These are phyloP conservation scores for Fusarium dimerum DNA, from an alignment of 2,329 filamentous ascomycete genomes.

Conservation along the genomic window DNA sequence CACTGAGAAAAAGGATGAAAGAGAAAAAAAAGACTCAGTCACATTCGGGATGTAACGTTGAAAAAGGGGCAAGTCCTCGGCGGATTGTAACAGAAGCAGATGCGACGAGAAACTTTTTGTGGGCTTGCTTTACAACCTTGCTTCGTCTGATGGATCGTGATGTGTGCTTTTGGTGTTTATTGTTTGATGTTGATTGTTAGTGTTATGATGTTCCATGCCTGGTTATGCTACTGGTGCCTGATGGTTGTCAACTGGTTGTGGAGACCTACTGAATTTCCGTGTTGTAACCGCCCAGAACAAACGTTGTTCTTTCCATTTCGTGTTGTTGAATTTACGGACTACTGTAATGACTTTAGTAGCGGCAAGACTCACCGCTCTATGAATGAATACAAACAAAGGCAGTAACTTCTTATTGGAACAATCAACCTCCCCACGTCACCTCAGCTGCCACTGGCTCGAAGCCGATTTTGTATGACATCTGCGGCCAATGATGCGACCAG, in stretches of 20 bases:
- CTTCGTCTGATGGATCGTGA: slow-evolving; percentile 7
- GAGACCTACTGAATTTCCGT: not conserved
- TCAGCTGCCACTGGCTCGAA: not conserved
- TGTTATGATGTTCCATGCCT: slow-evolving; percentile 12
- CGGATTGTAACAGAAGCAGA: slow-evolving; percentile 7
- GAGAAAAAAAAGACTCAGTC: not conserved
- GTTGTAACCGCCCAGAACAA: slow-evolving; percentile 23
- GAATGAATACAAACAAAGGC: not conserved
- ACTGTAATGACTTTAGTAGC: not conserved
- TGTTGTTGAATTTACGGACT: too few relatives aligned
- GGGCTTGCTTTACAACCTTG: slow-evolving; percentile 7
- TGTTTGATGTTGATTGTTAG: slow-evolving; percentile 12
- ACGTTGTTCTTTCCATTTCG: slow-evolving; percentile 17
- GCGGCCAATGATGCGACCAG: not conserved
- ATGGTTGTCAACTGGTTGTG: not conserved
- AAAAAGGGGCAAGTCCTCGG: not conserved
- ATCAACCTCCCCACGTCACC: not conserved
- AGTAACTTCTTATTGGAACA: not conserved
- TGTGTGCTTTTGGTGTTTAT: slow-evolving; percentile 24
- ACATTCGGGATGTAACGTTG: not conserved
- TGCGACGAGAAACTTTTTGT: slow-evolving; percentile 3
- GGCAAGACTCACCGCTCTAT: not conserved
- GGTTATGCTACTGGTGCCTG: not conserved
- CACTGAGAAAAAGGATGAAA: not conserved
- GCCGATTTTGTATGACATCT: not conserved